Percentiles rank a stretch among this genome's conserved stretches.
These are phyloP conservation scores for Zymoseptoria ardabiliae DNA, from an alignment of 2,329 filamentous ascomycete genomes.

Conservation along the genomic window DNA sequence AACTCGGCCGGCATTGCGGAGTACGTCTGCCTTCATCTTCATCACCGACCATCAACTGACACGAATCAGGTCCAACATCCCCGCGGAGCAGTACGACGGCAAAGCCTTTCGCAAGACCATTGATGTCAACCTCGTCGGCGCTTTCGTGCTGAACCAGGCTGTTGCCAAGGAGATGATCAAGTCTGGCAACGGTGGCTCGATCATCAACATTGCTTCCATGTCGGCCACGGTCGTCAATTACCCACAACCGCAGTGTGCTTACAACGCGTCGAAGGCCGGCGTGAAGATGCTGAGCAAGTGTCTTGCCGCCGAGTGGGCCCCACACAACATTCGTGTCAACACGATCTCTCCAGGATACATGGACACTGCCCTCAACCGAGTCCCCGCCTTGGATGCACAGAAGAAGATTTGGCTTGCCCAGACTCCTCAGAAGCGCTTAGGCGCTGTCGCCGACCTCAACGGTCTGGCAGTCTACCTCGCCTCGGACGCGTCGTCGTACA, in stretches of 20 bases:
- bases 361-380: constrained; percentile 74
- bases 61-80: constrained; percentile 62
- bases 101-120: constrained; percentile 72
- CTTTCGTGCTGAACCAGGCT: constrained; percentile 66
- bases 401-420: constrained; percentile 73
- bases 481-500: constrained; percentile 64
- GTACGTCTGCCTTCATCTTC: constrained; percentile 31
- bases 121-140: constrained; percentile 75
- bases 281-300: constrained; percentile 73
- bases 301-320: constrained; percentile 77
- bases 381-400: constrained; percentile 69
- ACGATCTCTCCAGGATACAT: constrained; percentile 80
- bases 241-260: constrained; percentile 70
- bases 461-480: constrained; percentile 69
- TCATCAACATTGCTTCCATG: constrained; percentile 68
- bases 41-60: constrained; percentile 3
- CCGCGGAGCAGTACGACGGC: constrained; percentile 68
- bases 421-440: constrained; percentile 67
- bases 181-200: constrained; percentile 62
- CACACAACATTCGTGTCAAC: constrained; percentile 74
- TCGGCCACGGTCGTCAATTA: constrained; percentile 39
- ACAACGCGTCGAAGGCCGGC: constrained; percentile 78
- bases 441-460: constrained; percentile 68
- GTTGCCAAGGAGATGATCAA: constrained; percentile 56
- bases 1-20: constrained; percentile 76